Percentiles rank a stretch among this genome's conserved stretches.
Conservation (phyloP, 2,329 filamentous ascomycete species). For the Neospermospora avenae region DNA sequence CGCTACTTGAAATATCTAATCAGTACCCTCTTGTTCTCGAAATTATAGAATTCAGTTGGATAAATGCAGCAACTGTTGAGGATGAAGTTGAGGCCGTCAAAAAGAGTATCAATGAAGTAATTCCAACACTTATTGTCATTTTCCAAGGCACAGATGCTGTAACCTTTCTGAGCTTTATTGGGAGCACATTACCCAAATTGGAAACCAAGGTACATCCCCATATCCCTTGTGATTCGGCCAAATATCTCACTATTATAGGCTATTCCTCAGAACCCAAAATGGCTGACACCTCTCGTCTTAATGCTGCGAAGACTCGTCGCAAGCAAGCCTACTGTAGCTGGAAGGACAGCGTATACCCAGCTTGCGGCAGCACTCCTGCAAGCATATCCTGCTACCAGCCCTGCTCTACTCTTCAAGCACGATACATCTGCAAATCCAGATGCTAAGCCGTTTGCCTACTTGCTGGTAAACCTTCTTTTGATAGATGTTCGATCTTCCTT, state of each 20-base stretch:
- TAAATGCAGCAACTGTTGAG: slow-evolving; percentile 42
- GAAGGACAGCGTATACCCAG: slow-evolving; percentile 57
- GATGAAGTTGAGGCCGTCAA: slow-evolving; percentile 34
- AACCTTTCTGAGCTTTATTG: slow-evolving; percentile 56
- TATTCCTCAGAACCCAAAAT: slow-evolving; percentile 48
- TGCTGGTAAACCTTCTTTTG: slow-evolving; percentile 62
- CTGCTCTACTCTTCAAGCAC: slow-evolving; percentile 51
- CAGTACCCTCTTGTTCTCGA: slow-evolving; percentile 52
- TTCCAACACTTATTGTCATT: slow-evolving; percentile 48
- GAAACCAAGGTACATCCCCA: slow-evolving; percentile 43
- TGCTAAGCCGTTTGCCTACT: slow-evolving; percentile 56
- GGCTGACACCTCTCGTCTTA: slow-evolving; percentile 47
- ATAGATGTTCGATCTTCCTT: slow-evolving; percentile 63
- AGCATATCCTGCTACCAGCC: slow-evolving; percentile 46
- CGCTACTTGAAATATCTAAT: slow-evolving; percentile 55
- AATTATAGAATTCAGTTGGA: slow-evolving; percentile 55
- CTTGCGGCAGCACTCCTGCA: slow-evolving; percentile 56
- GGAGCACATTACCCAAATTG: slow-evolving; percentile 48
- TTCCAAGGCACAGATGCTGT: slow-evolving; percentile 59
- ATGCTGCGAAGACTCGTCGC: slow-evolving; percentile 53
- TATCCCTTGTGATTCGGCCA: background rate
- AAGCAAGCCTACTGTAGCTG: slow-evolving; percentile 51
- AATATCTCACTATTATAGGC: slow-evolving; percentile 36
- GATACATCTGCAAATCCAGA: slow-evolving; percentile 25
- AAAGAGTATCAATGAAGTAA: slow-evolving; percentile 44